Evolutionary conservation across 768 basidiomycete genomes (phyloP), one percentile per base, ranked within the genome.

Genomic region (Russula lepida): DNA sequence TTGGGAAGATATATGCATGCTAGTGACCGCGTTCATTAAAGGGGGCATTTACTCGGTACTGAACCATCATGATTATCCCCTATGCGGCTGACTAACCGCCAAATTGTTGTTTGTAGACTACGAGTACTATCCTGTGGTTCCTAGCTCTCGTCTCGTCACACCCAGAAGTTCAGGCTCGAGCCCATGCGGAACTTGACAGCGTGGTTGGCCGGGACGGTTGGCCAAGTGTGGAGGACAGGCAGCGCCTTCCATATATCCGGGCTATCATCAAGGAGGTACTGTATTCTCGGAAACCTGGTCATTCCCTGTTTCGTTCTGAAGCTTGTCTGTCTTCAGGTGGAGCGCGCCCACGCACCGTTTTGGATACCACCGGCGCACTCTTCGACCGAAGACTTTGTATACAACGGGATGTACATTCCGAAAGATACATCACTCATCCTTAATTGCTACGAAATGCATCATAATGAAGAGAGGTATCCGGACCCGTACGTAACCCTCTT

Each of bases 91-190:
- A 21, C n/a, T 44, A 44, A 41, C 17, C 39, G 2, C 7, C 19
- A 19, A n/a, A 46, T 17, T 27, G 17, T 15, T 25, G 7, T 33
- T 35, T 41, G 52, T 55, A 75, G 74, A 76, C 73, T 7, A 65
- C 74, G 4, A 69, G 71, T 4, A 69, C 74, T 37, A 71, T 74
- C 35, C 67, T 70, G 54, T 75, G 74, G 74, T 70, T 69, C 62
- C 58, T 64, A 9, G 69, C 69, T 11, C 63, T 65, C 43, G 66
- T 67, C 33, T 57, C 61, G n/a, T 62, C 61, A 32, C 59, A 68
- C 58, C 70, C 70, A 12, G 70, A 71, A 6, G 47, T 69, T 6
- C 71, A 71, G 58, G 61, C 56, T 2, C 60, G 64, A 6, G 72
- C 71, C 1, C 71, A 71, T 21, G 69, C 66, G 1, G 71, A 73